phyloP scores from a whole-genome alignment of 805 yeast genomes.

The Spencermartinsiella europaea region DNA sequence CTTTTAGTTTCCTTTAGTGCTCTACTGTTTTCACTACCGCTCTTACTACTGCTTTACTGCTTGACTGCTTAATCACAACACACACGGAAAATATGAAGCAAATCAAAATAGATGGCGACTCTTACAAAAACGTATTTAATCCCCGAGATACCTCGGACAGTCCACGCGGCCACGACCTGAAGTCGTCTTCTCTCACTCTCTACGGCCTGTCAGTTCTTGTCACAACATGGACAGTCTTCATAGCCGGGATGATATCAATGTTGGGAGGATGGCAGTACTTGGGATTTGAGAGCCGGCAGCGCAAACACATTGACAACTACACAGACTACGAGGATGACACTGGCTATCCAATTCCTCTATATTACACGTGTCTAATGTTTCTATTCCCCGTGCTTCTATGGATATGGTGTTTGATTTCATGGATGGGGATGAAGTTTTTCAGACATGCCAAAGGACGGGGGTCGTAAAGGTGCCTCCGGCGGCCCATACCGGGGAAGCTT shows the following conservation, averaged over 20 bases:
- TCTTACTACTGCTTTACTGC: too few species aligned
- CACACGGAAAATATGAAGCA: too few species aligned
- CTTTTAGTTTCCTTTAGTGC: too few species aligned
- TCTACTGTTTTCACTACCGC: too few species aligned
- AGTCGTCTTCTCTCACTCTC: not conserved
- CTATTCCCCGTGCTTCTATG: slow-evolving; percentile 39
- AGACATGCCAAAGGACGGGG: slow-evolving; percentile 68
- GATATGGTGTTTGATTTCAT: slow-evolving; percentile 69
- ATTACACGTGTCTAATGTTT: slow-evolving; percentile 34
- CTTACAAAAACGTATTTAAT: too few species aligned
- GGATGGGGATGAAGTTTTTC: slow-evolving; percentile 78
- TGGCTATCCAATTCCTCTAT: slow-evolving; percentile 37
- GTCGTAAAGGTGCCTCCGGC: not conserved
- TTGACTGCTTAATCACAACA: too few species aligned
- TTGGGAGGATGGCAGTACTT: slow-evolving; percentile 2
- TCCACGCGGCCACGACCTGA: not conserved
- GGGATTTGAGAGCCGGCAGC: not conserved
- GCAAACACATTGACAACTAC: slow-evolving; percentile 1
- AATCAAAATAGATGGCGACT: too few species aligned
- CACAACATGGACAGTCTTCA: slow-evolving; percentile 13
- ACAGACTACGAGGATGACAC: slow-evolving; percentile 23
- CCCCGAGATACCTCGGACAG: too few species aligned
- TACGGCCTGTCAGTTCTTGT: slow-evolving; percentile 12
- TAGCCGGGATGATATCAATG: slow-evolving; percentile 12
- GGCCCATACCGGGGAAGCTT: too few species aligned